Evolutionary conservation across 495 filamentous ascomycete genomes (phyloP), one percentile per base, ranked within the genome.

Genomic region (Aspergillus homomorphus): DNA sequence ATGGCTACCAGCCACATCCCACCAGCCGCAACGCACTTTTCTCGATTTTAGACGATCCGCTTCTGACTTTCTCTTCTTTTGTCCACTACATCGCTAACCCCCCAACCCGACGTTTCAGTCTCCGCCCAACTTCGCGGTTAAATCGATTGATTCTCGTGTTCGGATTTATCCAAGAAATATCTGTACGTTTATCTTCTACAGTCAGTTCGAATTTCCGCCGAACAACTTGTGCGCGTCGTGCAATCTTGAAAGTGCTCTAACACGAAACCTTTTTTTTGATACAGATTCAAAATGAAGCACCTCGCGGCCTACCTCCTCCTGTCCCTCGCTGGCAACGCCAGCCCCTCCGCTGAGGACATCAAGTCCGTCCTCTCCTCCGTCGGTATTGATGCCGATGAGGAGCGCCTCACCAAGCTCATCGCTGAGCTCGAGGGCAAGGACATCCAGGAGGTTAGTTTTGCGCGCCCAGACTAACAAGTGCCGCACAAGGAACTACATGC

Each of bases 221-320:
- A 30, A 30, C 26, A 12, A 38, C 10, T 12, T 38, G 7, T 9
- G 33, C 33, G 33, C 33, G 15, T 38, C 10, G 2, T 38, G 4
- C 26, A 10, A 30, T 4, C 4, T 64, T 65, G 45, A 22, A 20
- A 45, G 10, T 16, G 1, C 43, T 24, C 58, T 56, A 43, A 60
- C 38, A 6, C 23, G 10, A 30, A 30, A 30, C 4, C 57, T 61
- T 59, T 58, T 24, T n/a, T n/a, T n/a, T n/a, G 46, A 56, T 57
- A 51, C 56, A 77, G 66, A 75, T 70, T 78, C 80, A 93, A 87
- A 90, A 98, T 98, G 94, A 98, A 98, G 92, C 87, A 98, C 81
- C 89, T 98, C 81, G 95, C 94, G 74, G 92, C 94, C 72, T 98
- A 96, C 87, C 90, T 98, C 69, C 94, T 98, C 74, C 88, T 97